Base-by-base conservation (phyloP, 2,329 filamentous ascomycete genomes). In the Chrysoporthe puriensis region DNA sequence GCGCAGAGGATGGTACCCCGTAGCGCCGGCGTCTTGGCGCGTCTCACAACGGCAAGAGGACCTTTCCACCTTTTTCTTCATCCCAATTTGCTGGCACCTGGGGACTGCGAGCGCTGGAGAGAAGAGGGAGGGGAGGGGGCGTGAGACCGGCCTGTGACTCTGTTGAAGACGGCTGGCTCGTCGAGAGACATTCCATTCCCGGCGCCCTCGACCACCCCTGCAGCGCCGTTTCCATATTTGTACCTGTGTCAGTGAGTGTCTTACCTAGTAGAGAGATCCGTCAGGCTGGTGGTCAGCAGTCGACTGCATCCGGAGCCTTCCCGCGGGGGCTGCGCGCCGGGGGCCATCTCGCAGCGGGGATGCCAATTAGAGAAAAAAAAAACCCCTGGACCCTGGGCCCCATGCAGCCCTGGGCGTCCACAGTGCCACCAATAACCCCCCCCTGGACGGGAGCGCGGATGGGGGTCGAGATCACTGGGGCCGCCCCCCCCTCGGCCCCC, bases 21-120 rank as follows among this genome's bases (percentile, higher is more conserved):
- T 3, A 21, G 42, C 59, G 26, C 59, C 32, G 54, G 44, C 16
- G 63, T 18, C 67, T 69, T 69, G 67, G 67, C 67, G 7, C 60
- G 67, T 69, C 67, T 69, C 67, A 69, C 61, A 66, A 56, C 40
- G 67, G 67, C 58, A 43, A 48, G 54, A 60, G 34, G 26, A 26
- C 57, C 57, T 59, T 42, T 42, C 6, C 40, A 21, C 36, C 36
- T 32, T 36, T 57, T n/a, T 7, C 56, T 14, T 26, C 26, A 26
- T 26, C 26, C 26, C 26, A 26, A 26, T 26, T 26, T 26, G 43
- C 43, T 46, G 44, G 13, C 13, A 44, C 13, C 21, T 21, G 26
- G 26, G 26, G 2, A 26, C 26, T 26, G 26, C 26, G 26, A 26
- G 16, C 11, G 43, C 8, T 4, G 43, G 43, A 44, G 43, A 44